Evolutionary conservation across 352 stramenopile species (phyloP), one percentile per base, ranked within the genome.

Genomic region (Pythium chondricola): DNA sequence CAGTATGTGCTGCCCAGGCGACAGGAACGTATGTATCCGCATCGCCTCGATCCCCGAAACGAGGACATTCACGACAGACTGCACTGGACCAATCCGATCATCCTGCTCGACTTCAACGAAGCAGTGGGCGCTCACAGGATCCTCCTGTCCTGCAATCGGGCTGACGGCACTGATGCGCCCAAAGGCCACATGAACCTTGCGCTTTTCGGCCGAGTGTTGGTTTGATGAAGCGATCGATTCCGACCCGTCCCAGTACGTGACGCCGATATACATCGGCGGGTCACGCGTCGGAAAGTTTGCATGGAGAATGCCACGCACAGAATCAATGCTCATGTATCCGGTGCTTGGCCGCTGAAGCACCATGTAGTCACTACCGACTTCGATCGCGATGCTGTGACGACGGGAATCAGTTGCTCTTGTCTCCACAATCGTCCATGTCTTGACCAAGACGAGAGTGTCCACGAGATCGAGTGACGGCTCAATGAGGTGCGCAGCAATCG

Each of bases 71-170:
- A 73, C 71, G 24, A 70, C 27, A 4, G 37, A 61, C n/a, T 24
- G 26, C 13, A 33, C 42, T 8, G 16, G 30, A 32, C 11, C 20
- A 10, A 30, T 40, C 8, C n/a, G 48, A 8, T 36, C 33, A 7
- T 40, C 35, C 35, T 52, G 18, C 24, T 85, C 75, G 11, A 90
- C 59, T 44, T 90, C 75, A 2, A 78, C 58, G 41, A 90, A 87
- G 30, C 78, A 90, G 48, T 90, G 74, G 18, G 63, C 69, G 21
- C 44, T 73, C 0, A 36, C 45, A 10, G 30, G 22, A 31, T 74
- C 58, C 14, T 68, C 55, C 48, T 82, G 70, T 13, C 59, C 56
- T 5, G 77, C 67, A 20, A 88, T 67, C 0, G 79, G 74, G 48
- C 75, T 88, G 22, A 90, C 60, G 21, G 58, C 66, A 13, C 49